Percentiles rank a stretch among this genome's conserved stretches.
Evolutionary conservation across 1,284 basidiomycete species (phyloP).

Genomic region (Rhodotorula sp.): DNA sequence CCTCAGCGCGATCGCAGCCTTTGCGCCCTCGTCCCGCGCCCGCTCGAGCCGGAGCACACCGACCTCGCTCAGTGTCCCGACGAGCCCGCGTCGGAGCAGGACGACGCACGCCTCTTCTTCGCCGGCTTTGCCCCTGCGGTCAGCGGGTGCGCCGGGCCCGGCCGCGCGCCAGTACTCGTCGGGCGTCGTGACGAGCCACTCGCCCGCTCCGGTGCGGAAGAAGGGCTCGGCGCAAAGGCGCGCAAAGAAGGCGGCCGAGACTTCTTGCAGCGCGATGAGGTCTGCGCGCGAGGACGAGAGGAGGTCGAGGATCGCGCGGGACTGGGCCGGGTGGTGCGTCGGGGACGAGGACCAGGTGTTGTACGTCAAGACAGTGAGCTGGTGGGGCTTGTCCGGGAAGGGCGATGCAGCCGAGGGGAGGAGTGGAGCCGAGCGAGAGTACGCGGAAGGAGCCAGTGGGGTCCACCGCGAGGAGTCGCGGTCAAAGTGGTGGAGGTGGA

Average conservation of each 20-base stretch:
- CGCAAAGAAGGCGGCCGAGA: slow-evolving; percentile 12
- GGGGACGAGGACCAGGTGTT: slow-evolving; percentile 31
- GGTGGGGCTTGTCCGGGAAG: background rate
- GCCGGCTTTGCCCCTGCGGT: slow-evolving; percentile 11
- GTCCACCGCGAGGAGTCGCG: background rate
- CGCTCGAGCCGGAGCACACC: slow-evolving; percentile 3
- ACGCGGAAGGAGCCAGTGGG: background rate
- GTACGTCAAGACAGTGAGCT: slow-evolving; percentile 20
- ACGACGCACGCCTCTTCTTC: slow-evolving; percentile 18
- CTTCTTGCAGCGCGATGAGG: slow-evolving; percentile 27
- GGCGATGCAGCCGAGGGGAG: background rate
- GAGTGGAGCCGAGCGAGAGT: background rate
- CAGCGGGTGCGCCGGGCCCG: background rate
- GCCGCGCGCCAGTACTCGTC: slow-evolving; percentile 13
- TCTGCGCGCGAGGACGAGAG: slow-evolving; percentile 3
- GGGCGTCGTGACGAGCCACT: background rate
- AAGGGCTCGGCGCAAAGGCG: background rate
- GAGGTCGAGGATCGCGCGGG: slow-evolving; percentile 16
- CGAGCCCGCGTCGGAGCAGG: slow-evolving; percentile 6
- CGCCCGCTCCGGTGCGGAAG: background rate
- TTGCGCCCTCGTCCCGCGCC: slow-evolving; percentile 23
- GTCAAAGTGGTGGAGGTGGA: background rate
- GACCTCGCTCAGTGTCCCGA: background rate
- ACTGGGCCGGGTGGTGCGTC: slow-evolving; percentile 11
- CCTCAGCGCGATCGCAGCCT: slow-evolving; percentile 9